phyloP scores from a whole-genome alignment of 768 basidiomycete genomes.

The Leccinellum rugosiceps region DNA sequence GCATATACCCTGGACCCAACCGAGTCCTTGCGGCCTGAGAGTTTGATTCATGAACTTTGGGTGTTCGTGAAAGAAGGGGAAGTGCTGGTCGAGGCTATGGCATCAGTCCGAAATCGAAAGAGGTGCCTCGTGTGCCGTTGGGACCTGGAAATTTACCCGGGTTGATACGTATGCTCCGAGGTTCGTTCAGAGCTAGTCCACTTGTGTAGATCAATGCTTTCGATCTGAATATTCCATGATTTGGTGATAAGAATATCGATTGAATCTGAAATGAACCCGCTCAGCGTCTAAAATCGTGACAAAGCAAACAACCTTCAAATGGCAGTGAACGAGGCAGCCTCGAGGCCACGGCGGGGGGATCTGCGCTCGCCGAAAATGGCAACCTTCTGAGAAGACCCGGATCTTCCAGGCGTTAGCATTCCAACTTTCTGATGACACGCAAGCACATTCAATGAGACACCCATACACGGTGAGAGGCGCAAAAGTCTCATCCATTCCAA shows the following conservation, averaged over 20 bases:
- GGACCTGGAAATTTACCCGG: neutral
- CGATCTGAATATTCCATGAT: neutral
- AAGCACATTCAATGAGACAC: neutral
- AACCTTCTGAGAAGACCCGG: neutral
- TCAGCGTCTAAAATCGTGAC: slow-evolving; percentile 1
- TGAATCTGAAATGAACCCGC: neutral
- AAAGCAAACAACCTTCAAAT: neutral
- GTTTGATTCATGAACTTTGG: neutral
- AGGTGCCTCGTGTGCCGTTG: neutral
- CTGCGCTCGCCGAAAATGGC: neutral
- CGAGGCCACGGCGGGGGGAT: neutral
- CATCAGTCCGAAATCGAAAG: neutral
- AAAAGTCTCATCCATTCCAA: neutral
- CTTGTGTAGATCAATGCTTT: neutral
- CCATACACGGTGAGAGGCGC: neutral
- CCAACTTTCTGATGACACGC: neutral
- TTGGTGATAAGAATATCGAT: neutral
- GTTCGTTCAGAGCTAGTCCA: slow-evolving; percentile 7
- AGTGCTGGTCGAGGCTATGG: neutral
- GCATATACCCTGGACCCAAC: slow-evolving; percentile 4
- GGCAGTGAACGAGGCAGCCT: neutral
- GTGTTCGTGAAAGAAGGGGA: neutral
- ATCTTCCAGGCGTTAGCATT: neutral
- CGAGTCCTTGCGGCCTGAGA: neutral
- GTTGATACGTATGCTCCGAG: neutral